A percentile compares a stretch with the other conserved stretches of the same genome.
Conservation (phyloP, 2,329 filamentous ascomycete genomes). For the Mollisiaceae sp. region DNA sequence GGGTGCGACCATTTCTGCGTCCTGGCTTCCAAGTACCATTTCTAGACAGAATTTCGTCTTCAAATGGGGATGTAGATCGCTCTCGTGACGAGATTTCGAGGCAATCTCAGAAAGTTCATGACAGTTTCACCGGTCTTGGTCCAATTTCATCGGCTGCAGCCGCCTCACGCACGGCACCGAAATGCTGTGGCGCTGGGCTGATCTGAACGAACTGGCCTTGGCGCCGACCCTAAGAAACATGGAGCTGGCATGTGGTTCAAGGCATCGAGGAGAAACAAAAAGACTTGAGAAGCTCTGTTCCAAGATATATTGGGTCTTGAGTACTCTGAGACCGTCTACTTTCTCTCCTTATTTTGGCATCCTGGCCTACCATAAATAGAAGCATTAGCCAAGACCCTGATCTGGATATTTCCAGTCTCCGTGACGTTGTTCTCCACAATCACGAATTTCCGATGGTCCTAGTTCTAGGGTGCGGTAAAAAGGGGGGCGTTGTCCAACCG, state of each 20-base stretch:
- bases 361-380: neutral
- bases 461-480: neutral
- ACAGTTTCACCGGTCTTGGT: neutral
- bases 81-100: neutral
- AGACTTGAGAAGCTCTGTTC: neutral
- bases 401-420: conserved; percentile 1
- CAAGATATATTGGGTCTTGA: neutral
- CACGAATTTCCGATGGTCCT: conserved; percentile 13
- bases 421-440: conserved; percentile 16
- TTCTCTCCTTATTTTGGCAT: conserved; percentile 2
- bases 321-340: neutral
- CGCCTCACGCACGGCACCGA: neutral
- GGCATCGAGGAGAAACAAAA: neutral
- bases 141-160: conserved; percentile 11
- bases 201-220: neutral
- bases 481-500: neutral
- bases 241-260: too few species aligned
- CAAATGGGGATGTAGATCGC: conserved; percentile 1
- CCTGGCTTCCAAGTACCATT: neutral
- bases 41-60: neutral
- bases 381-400: conserved; percentile 1
- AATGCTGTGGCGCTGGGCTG: neutral
- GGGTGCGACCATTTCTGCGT: neutral
- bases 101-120: conserved; percentile 8
- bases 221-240: conserved; percentile 2